Base-by-base conservation (phyloP, 148 eudicot genomes). In the Dysphania ambrosioides region DNA sequence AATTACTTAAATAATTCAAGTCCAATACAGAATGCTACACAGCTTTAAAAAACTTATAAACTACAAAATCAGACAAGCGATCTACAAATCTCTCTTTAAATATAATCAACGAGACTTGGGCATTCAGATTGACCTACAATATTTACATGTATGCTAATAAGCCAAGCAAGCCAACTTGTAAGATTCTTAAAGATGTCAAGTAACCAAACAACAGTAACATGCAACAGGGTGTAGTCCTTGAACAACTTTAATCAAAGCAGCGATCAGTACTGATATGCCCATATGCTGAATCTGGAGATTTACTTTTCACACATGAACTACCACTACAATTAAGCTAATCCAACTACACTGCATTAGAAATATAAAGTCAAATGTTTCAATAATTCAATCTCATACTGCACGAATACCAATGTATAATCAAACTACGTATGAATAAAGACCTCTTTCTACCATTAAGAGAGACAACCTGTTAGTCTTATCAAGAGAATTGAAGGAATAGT, bases 101-200 rank as follows among this genome's bases (percentile, higher is more conserved):
- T n/a, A n/a, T n/a, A n/a, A n/a, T n/a, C n/a, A n/a, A n/a, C n/a
- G n/a, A n/a, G n/a, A n/a, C n/a, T n/a, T n/a, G n/a, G n/a, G n/a
- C n/a, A n/a, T n/a, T n/a, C n/a, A n/a, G n/a, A n/a, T n/a, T n/a
- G n/a, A n/a, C n/a, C n/a, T n/a, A n/a, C n/a, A n/a, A n/a, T n/a
- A n/a, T n/a, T n/a, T n/a, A n/a, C n/a, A n/a, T n/a, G n/a, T n/a
- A n/a, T n/a, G n/a, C n/a, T n/a, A n/a, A n/a, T n/a, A n/a, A n/a
- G n/a, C n/a, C n/a, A 58, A 27, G 24, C 63, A 8, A 18, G 47
- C 47, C 69, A 35, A 38, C 51, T 66, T 66, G 70, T 23, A 66
- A 66, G 70, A 66, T 66, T 66, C 70, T 38, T 66, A 40, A 66
- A 36, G 70, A 66, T 66, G 18, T 66, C 7, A 36, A 66, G 51